Base-by-base conservation (phyloP, 805 yeast species). In the Candida taoyuanica region DNA sequence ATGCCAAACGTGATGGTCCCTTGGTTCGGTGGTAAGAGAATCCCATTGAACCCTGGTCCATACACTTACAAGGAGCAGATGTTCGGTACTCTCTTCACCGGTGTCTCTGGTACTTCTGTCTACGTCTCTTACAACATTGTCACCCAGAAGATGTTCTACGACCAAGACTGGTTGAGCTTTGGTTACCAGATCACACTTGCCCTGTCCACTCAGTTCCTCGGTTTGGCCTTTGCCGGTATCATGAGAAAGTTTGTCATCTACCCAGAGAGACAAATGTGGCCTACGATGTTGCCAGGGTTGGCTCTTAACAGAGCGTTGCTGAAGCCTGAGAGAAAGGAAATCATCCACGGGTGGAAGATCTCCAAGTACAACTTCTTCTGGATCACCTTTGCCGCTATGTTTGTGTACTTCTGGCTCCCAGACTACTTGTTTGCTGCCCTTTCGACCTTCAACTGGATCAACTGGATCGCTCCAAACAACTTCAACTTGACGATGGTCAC, bases 51-150 rank as follows among this genome's bases (percentile, higher is more conserved):
- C 53, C 81, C 81, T 3, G 82, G 85, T 8, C 81, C 82, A 9
- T 81, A 83, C 81, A 62, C 67, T 20, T 64, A 57, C 45, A 79
- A 79, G 52, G 85, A 79, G 49, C 86, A 80, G 55, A 76, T 77
- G 78, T 66, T 81, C 42, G 66, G 80, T 2, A 74, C 85, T 45
- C 43, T 63, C 40, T 58, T 64, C 27, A 64, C 65, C 19, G 61
- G 40, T 33, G 49, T 42, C 29, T 36, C 69, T n/a, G 51, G 55
- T 14, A 53, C 58, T 11, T 46, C 51, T 23, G 54, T 60, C 24
- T 62, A 63, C 34, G 71, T 65, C 31, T 56, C 60, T 24, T 56
- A 53, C 27, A 68, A 68, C 45, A 58, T 76, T 40, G 63, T 58
- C 28, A 55, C 58, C 3, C 63, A 58, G 43, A 58, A 56, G 45